Evolutionary conservation across 176 grass and related monocot species (phyloP).

Genomic region (Calamus simplicifolius): DNA sequence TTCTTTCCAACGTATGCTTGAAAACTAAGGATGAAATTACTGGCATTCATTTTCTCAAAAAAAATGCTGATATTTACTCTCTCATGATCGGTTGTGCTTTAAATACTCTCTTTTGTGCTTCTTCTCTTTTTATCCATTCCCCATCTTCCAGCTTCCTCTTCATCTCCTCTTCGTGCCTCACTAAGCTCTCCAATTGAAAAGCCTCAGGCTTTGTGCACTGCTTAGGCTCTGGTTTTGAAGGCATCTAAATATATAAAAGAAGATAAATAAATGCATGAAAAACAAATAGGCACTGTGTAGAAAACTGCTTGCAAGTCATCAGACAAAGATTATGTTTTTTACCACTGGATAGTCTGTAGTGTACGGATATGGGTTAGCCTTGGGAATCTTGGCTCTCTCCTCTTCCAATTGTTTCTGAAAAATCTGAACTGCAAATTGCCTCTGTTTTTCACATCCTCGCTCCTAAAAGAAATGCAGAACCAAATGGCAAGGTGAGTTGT

Average conservation of each 20-base stretch:
- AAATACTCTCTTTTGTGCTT: conserved; percentile 50
- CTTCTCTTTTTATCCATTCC: conserved; percentile 52
- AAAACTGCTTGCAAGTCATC: not conserved
- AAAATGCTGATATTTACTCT: conserved; percentile 34
- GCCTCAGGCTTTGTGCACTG: conserved; percentile 75
- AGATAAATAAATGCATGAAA: conserved; percentile 5
- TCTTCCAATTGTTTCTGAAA: conserved; percentile 68
- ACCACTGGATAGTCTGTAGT: conserved; percentile 94
- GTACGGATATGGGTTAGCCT: conserved; percentile 86
- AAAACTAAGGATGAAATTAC: too few species aligned
- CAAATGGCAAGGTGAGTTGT: not conserved
- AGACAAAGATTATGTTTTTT: conserved; percentile 5
- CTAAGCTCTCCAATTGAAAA: conserved; percentile 84
- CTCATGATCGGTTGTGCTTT: conserved; percentile 73
- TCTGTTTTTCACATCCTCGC: conserved; percentile 80
- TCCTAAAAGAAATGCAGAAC: conserved; percentile 35
- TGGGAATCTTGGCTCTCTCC: conserved; percentile 61
- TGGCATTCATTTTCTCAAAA: too few species aligned
- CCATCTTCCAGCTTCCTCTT: conserved; percentile 55
- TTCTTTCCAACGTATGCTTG: not conserved
- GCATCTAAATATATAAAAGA: conserved; percentile 42
- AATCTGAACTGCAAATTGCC: conserved; percentile 42
- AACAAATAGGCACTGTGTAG: not conserved
- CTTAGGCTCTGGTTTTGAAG: conserved; percentile 74
- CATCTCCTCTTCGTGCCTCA: conserved; percentile 77